These are phyloP conservation scores for Eucommia ulmoides DNA, from an alignment of 257 asterid genomes.

Conservation along the genomic window DNA sequence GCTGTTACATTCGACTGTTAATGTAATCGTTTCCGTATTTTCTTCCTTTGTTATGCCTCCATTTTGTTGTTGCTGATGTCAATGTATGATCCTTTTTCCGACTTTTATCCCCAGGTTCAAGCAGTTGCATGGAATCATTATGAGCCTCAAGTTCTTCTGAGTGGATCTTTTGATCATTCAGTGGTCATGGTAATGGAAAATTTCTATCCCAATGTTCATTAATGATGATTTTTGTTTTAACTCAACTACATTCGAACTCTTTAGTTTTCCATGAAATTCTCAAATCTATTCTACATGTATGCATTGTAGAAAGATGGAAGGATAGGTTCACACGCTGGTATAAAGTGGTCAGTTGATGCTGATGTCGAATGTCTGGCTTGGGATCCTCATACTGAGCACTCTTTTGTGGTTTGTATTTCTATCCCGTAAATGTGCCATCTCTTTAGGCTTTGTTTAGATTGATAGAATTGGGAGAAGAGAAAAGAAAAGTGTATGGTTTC, in stretches of 20 bases:
- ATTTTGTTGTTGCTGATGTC: neutral
- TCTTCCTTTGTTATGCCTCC: neutral
- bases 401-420: conserved; percentile 62
- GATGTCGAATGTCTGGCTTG: conserved; percentile 89
- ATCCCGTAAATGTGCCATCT: neutral
- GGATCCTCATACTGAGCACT: conserved; percentile 85
- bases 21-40: neutral
- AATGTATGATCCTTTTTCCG: too few relatives aligned
- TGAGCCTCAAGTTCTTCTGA: conserved; percentile 72
- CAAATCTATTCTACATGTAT: conserved; percentile 4
- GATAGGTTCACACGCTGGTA: conserved; percentile 35
- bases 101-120: conserved; percentile 58
- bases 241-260: conserved; percentile 1
- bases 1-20: neutral
- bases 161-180: conserved; percentile 80
- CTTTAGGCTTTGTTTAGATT: too few relatives aligned
- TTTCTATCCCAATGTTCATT: neutral
- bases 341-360: conserved; percentile 52
- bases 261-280: neutral
- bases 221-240: neutral
- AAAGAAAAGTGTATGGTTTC: too few relatives aligned
- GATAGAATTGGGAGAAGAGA: too few relatives aligned
- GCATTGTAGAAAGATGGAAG: conserved; percentile 63
- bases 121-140: conserved; percentile 81
- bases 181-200: conserved; percentile 44